These are phyloP conservation scores for Claviceps maximensis DNA, from an alignment of 2,329 filamentous ascomycete genomes.

Conservation along the genomic window DNA sequence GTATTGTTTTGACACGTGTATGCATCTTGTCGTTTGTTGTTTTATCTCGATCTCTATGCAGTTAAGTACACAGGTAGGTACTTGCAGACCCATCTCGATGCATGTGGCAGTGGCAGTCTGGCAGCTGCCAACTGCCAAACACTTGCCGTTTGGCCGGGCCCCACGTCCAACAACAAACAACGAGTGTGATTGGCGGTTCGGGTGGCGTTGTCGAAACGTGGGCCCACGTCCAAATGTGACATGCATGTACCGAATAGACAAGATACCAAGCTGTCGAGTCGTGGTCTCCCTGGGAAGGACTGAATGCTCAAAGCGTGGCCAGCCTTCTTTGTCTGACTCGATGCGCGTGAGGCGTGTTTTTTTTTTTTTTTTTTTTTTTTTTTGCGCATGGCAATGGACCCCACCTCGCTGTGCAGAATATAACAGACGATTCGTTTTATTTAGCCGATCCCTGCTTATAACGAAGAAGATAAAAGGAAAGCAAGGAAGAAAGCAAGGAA, in stretches of 20 bases:
- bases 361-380: no score
- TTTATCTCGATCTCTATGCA: no score
- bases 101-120: not conserved
- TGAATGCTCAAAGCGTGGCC: not conserved
- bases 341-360: not conserved
- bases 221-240: not conserved
- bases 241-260: not conserved
- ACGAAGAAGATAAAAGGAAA: not conserved
- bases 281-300: not conserved
- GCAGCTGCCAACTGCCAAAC: not conserved
- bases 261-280: no score
- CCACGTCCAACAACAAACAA: not conserved
- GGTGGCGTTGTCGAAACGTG: not conserved
- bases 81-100: not conserved
- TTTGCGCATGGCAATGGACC: not conserved
- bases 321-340: not conserved
- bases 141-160: not conserved
- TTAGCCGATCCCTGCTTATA: not conserved
- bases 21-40: not conserved
- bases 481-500: not conserved
- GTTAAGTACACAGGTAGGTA: no score
- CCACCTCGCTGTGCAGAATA: not conserved
- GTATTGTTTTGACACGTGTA: not conserved
- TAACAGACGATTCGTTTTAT: not conserved
- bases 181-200: not conserved